These are phyloP conservation scores for Linnemannia zychae DNA, from an alignment of 192 early-diverging fungal genomes.

Conservation along the genomic window DNA sequence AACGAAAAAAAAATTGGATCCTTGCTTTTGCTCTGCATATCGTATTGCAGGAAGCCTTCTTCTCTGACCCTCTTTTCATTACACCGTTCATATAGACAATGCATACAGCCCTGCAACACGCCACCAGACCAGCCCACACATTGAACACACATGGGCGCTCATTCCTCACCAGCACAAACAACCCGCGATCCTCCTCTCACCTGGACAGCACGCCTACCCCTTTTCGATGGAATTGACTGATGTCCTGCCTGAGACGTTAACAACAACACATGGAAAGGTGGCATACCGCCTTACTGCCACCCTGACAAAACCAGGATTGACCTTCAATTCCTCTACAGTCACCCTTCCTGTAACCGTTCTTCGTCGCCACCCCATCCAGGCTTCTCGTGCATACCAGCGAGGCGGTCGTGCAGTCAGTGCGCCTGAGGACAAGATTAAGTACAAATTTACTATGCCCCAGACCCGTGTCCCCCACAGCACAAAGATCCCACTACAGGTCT, in stretches of 20 bases:
- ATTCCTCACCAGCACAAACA: conserved; percentile 43
- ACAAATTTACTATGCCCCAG: conserved; percentile 48
- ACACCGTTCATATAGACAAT: conserved; percentile 27
- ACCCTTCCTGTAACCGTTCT: conserved; percentile 25
- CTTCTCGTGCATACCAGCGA: conserved; percentile 30
- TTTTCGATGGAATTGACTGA: conserved; percentile 56
- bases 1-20: neutral
- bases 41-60: neutral
- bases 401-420: conserved; percentile 25
- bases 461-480: conserved; percentile 44
- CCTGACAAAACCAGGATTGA: conserved; percentile 35
- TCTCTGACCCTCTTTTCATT: neutral
- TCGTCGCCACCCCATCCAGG: conserved; percentile 32
- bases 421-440: conserved; percentile 44
- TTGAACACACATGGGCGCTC: conserved; percentile 44
- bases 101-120: conserved; percentile 41
- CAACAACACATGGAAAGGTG: conserved; percentile 42
- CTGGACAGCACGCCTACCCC: conserved; percentile 47
- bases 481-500: conserved; percentile 49
- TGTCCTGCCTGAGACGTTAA: conserved; percentile 47
- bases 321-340: conserved; percentile 30
- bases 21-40: too few species aligned
- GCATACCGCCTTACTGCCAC: conserved; percentile 45
- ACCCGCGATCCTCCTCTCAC: conserved; percentile 15
- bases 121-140: conserved; percentile 42